Evolutionary conservation across 2,329 filamentous ascomycete species (phyloP).

Genomic region (Gnomoniopsis sp.): DNA sequence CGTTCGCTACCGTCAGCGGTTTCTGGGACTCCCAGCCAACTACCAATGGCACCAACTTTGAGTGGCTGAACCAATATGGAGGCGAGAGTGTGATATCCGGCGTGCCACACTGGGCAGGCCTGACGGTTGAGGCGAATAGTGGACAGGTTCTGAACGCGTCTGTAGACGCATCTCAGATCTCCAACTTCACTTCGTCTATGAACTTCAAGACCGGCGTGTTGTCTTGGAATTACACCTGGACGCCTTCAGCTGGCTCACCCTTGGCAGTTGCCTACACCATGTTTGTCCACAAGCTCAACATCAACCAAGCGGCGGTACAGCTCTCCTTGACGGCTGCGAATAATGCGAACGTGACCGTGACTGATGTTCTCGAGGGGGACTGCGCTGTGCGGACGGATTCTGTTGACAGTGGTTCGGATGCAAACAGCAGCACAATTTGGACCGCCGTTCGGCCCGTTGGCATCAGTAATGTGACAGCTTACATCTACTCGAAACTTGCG

Average conservation of each 20-base stretch:
- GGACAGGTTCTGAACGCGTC: constrained; percentile 56
- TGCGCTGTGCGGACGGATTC: constrained; percentile 64
- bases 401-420: constrained; percentile 51
- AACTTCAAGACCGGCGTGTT: constrained; percentile 61
- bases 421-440: constrained; percentile 49
- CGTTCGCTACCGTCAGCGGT: constrained; percentile 64
- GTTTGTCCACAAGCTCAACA: constrained; percentile 60
- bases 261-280: constrained; percentile 59
- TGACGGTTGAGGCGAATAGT: constrained; percentile 47
- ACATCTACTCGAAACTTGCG: constrained; percentile 42
- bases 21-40: constrained; percentile 61
- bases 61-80: constrained; percentile 57
- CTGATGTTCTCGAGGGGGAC: constrained; percentile 65
- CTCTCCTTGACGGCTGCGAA: constrained; percentile 53
- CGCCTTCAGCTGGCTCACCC: constrained; percentile 49
- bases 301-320: constrained; percentile 52
- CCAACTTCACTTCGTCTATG: constrained; percentile 57
- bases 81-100: constrained; percentile 70
- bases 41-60: constrained; percentile 60
- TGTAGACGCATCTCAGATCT: constrained; percentile 55
- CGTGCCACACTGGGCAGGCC: constrained; percentile 57
- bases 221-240: constrained; percentile 66
- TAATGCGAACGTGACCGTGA: constrained; percentile 54
- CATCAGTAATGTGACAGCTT: constrained; percentile 58
- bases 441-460: constrained; percentile 62